These are phyloP conservation scores for Magnusiomyces tetraspermus DNA, from an alignment of 1,139 yeast genomes.

Conservation along the genomic window DNA sequence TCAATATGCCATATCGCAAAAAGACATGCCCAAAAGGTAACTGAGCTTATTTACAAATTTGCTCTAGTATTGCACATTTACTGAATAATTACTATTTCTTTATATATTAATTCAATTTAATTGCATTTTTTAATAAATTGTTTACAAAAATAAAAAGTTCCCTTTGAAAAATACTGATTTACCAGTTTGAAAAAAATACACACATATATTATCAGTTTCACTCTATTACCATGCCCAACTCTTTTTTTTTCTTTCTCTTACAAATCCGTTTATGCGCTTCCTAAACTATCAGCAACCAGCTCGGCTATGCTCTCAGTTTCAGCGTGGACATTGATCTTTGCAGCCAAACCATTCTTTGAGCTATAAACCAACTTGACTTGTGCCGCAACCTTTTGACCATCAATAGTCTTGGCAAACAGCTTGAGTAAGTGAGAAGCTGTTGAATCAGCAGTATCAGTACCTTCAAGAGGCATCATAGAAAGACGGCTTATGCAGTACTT, in stretches of 20 bases:
- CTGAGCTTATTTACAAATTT: too few species aligned
- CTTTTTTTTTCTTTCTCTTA: not conserved
- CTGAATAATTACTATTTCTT: too few species aligned
- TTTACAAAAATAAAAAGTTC: too few species aligned
- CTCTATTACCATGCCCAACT: too few species aligned
- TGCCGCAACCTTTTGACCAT: slow-evolving; percentile 63
- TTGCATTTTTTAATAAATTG: too few species aligned
- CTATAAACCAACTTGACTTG: slow-evolving; percentile 63
- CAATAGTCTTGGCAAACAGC: slow-evolving; percentile 71
- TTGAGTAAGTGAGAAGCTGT: slow-evolving; percentile 62
- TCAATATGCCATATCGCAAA: too few species aligned
- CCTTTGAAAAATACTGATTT: too few species aligned
- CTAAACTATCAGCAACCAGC: slow-evolving; percentile 28
- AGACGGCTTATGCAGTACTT: slow-evolving; percentile 35
- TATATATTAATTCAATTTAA: too few species aligned
- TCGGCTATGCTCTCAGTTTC: slow-evolving; percentile 38
- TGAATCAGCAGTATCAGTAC: slow-evolving; percentile 56
- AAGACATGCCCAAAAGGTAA: too few species aligned
- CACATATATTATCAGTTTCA: too few species aligned
- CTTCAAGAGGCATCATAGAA: slow-evolving; percentile 69
- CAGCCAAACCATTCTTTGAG: slow-evolving; percentile 63
- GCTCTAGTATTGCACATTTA: too few species aligned
- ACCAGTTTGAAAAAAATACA: too few species aligned
- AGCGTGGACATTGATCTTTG: slow-evolving; percentile 64
- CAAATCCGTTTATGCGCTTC: slow-evolving; percentile 4